These are phyloP conservation scores for Anthracocystis setariae DNA, from an alignment of 1,284 basidiomycete genomes.

Conservation along the genomic window DNA sequence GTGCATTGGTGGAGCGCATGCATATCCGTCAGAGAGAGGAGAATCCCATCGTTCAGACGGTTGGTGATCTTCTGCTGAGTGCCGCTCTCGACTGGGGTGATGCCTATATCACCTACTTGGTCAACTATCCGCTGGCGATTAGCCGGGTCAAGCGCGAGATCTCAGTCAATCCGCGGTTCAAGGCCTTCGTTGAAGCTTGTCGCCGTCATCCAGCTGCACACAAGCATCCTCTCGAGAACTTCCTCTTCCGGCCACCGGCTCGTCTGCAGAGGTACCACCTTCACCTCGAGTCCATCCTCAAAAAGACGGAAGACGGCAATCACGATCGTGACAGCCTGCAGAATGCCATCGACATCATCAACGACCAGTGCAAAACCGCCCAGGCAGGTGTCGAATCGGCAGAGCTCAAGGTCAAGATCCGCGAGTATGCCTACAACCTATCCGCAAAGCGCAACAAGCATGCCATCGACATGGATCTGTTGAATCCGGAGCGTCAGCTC, in stretches of 20 bases:
- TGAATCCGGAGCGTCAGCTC: constrained; percentile 59
- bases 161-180: constrained; percentile 82
- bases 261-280: constrained; percentile 91
- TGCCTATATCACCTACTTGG: constrained; percentile 86
- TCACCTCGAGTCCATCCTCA: constrained; percentile 82
- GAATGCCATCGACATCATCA: constrained; percentile 61
- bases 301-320: constrained; percentile 58
- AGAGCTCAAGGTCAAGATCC: constrained; percentile 62
- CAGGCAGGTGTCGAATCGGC: constrained; percentile 61
- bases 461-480: constrained; percentile 58
- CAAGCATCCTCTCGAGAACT: constrained; percentile 85
- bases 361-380: constrained; percentile 63
- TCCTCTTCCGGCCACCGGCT: constrained; percentile 84
- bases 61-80: constrained; percentile 89
- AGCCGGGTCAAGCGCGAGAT: constrained; percentile 84
- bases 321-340: constrained; percentile 53
- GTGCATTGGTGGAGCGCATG: constrained; percentile 82
- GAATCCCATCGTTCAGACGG: constrained; percentile 80
- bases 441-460: constrained; percentile 57
- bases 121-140: constrained; percentile 85
- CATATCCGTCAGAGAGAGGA: constrained; percentile 89
- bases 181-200: constrained; percentile 85
- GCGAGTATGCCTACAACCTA: constrained; percentile 57
- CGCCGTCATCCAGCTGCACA: constrained; percentile 77
- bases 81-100: constrained; percentile 87